Base-by-base conservation (phyloP, 257 asterid species). In the Perilla frutescens region DNA sequence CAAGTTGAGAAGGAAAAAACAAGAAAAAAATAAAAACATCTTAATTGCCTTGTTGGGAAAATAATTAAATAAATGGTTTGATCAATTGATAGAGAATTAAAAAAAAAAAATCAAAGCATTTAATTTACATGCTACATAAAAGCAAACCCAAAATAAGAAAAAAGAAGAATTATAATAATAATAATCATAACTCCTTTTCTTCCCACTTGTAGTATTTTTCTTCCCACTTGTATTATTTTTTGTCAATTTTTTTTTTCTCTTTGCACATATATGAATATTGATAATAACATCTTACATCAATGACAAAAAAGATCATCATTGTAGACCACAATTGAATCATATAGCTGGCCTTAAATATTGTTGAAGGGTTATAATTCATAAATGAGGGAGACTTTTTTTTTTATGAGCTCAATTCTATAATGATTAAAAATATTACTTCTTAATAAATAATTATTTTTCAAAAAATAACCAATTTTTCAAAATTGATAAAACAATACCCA, bases 141-240 rank as follows among this genome's bases (percentile, higher is more conserved):
- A 36, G 3, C 6, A 8, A 8, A 8, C 9, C 45, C 2, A 2
- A 49, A 32, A 32, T 26, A 43, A 12, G 26, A 36, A 12, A 10
- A 5, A 1, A 37, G 37, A 61, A 3, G 0, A 14, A 40, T 13
- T 0, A 37, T 14, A 12, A 13, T 61, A 6, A 34, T 13, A 61
- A 26, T 32, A 47, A 66, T 65, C 13, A 20, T 20, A 5, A 65
- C 31, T 34, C 4, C 20, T 40, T 68, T 6, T 2, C 26, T 34
- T 20, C 63, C 73, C 61, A 67, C 72, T 67, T 51, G 73, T 9
- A 39, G 4, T 36, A 8, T 8, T 67, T 32, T 13, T 66, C 11
- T 29, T 12, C 59, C 64, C 66, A 62, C 68, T 62, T 62, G 50
- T 62, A 62, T 0, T 62, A 40, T 41, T 1, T 66, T 44, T 31